Percentiles rank a stretch among this genome's conserved stretches.
These are phyloP conservation scores for Asparagopsis taxiformis DNA, from an alignment of 31 red algal genomes.

Conservation along the genomic window DNA sequence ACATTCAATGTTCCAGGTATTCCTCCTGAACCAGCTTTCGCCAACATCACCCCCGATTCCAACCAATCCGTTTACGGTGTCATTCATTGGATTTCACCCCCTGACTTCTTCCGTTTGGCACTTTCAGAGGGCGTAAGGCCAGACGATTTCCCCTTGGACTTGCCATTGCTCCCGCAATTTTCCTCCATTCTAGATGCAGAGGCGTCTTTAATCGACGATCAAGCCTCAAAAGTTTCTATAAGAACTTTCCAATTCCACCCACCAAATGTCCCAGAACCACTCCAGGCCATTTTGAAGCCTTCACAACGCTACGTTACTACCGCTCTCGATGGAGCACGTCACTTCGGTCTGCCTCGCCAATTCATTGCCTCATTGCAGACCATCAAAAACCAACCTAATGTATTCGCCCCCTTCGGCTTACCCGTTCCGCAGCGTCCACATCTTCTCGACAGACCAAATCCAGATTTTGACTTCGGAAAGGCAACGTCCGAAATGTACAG, in stretches of 20 bases:
- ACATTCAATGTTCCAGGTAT: slow-evolving; percentile 63
- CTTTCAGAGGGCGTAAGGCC: slow-evolving; percentile 43
- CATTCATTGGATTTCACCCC: slow-evolving; percentile 52
- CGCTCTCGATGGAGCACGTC: slow-evolving; percentile 36
- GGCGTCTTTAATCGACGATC: neutral
- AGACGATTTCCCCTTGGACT: neutral
- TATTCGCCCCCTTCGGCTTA: slow-evolving; percentile 34
- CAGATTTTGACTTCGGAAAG: slow-evolving; percentile 26
- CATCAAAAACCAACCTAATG: slow-evolving; percentile 5
- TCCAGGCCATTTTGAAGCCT: neutral
- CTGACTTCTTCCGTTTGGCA: slow-evolving; percentile 30
- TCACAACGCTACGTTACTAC: slow-evolving; percentile 44
- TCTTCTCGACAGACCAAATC: slow-evolving; percentile 57
- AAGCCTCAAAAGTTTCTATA: slow-evolving; percentile 9
- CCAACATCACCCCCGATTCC: slow-evolving; percentile 23
- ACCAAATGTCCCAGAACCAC: neutral
- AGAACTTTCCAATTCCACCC: slow-evolving; percentile 21
- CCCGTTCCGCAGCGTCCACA: slow-evolving; percentile 33
- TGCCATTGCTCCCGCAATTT: neutral
- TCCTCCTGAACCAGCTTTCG: slow-evolving; percentile 65
- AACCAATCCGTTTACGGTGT: slow-evolving; percentile 52
- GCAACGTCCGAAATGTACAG: slow-evolving; percentile 40
- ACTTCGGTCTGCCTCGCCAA: slow-evolving; percentile 13
- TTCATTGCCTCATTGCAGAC: slow-evolving; percentile 37
- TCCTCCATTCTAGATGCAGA: neutral